Percentiles rank a stretch among this genome's conserved stretches.
phyloP scores from a whole-genome alignment of 768 basidiomycete genomes.

The Leccinum incarnatum region DNA sequence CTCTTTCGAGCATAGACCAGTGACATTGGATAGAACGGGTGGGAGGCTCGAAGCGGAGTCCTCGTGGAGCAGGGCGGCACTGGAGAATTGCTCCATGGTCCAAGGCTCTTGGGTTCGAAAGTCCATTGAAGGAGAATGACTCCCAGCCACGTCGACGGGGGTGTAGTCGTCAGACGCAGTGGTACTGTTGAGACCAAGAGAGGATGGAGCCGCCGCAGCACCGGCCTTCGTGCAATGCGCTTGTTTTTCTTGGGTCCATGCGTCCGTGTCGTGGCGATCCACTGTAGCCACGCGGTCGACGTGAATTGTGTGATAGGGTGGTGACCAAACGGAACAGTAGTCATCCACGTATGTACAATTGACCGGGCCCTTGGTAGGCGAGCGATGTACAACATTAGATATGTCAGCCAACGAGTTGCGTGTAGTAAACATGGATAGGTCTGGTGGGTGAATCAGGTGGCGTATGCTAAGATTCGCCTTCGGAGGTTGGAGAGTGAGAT shows the following conservation, averaged over 20 bases:
- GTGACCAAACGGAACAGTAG: constrained; percentile 8
- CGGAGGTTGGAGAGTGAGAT: not conserved
- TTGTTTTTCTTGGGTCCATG: constrained; percentile 18
- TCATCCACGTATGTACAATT: not conserved
- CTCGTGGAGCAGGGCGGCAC: not conserved
- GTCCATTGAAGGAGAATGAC: constrained; percentile 5
- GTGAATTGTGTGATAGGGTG: constrained; percentile 10
- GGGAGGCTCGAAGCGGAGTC: not conserved
- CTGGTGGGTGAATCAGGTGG: constrained; percentile 11
- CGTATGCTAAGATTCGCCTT: constrained; percentile 5
- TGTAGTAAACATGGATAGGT: constrained; percentile 5
- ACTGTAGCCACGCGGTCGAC: constrained; percentile 17
- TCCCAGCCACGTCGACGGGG: constrained; percentile 1
- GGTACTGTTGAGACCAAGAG: constrained; percentile 9
- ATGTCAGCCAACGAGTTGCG: constrained; percentile 8
- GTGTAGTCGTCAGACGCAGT: not conserved
- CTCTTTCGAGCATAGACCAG: not conserved
- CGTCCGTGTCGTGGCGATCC: constrained; percentile 26
- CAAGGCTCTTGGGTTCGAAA: not conserved
- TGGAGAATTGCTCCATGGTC: constrained; percentile 1
- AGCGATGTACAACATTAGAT: constrained; percentile 3
- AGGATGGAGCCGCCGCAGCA: constrained; percentile 9
- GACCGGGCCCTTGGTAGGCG: not conserved
- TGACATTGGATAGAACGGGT: not conserved
- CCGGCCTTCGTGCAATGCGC: constrained; percentile 8